Conservation (phyloP, 1,139 yeast genomes). For the Yamadazyma spencermartinsiae region DNA sequence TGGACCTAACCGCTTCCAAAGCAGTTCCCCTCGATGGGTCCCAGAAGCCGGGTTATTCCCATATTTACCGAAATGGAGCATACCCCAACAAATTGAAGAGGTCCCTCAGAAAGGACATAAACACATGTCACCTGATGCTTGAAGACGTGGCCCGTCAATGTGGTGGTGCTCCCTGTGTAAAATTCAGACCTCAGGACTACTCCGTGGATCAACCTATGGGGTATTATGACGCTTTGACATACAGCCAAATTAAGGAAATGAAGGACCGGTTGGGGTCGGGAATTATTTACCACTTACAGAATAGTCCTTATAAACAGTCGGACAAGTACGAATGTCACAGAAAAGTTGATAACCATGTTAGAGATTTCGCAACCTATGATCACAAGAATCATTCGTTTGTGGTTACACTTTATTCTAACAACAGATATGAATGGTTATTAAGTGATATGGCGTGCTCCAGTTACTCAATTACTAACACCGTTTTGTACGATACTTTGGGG, state of each 20-base stretch:
- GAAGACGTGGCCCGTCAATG: conserved; percentile 21
- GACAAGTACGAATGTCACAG: conserved; percentile 22
- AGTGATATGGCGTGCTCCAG: conserved; percentile 40
- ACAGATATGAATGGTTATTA: conserved; percentile 40
- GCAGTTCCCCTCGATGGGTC: conserved; percentile 34
- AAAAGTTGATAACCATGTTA: conserved; percentile 28
- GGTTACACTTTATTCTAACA: conserved; percentile 35
- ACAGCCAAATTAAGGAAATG: conserved; percentile 21
- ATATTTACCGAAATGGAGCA: conserved; percentile 33
- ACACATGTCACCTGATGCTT: conserved; percentile 31
- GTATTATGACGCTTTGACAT: conserved; percentile 22
- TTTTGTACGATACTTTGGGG: conserved; percentile 44
- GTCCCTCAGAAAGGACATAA: conserved; percentile 23
- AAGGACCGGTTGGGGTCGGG: conserved; percentile 34
- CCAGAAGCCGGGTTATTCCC: conserved; percentile 29
- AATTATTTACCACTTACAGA: conserved; percentile 27
- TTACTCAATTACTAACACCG: conserved; percentile 37
- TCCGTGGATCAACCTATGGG: conserved; percentile 21
- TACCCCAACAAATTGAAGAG: conserved; percentile 24
- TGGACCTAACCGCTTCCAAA: conserved; percentile 16
- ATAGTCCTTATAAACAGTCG: conserved; percentile 28
- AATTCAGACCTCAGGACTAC: conserved; percentile 33
- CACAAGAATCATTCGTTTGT: conserved; percentile 31
- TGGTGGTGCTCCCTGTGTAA: conserved; percentile 29
- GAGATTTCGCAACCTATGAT: conserved; percentile 22